phyloP scores from a whole-genome alignment of 768 basidiomycete genomes.

The Floccularia luteovirens region DNA sequence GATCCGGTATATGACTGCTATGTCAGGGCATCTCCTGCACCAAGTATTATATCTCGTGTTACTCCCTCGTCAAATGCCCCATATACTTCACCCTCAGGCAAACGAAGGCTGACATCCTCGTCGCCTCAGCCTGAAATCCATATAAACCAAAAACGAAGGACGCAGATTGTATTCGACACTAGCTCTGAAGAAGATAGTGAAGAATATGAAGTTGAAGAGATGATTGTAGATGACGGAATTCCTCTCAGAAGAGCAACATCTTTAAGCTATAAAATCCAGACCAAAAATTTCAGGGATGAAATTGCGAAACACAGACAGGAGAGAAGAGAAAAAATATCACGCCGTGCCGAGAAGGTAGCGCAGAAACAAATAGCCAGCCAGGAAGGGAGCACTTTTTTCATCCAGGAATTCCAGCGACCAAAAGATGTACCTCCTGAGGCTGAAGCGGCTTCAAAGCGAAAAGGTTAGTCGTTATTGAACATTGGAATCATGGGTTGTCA shows the following conservation, averaged over 20 bases:
- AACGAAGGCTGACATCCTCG: constrained; percentile 9
- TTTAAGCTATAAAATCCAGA: constrained; percentile 10
- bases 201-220: constrained; percentile 42
- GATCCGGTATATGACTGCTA: constrained; percentile 68
- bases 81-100: constrained; percentile 10
- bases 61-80: constrained; percentile 9
- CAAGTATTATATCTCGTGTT: constrained; percentile 24
- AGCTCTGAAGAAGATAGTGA: constrained; percentile 18
- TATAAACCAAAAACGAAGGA: not conserved
- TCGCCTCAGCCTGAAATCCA: constrained; percentile 5
- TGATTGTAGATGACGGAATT: constrained; percentile 35
- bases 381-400: constrained; percentile 13
- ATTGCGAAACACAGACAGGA: constrained; percentile 23
- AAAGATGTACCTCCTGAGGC: constrained; percentile 18
- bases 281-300: constrained; percentile 21
- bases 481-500: not conserved
- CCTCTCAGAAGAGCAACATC: constrained; percentile 9
- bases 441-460: constrained; percentile 33
- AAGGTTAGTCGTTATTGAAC: constrained; percentile 25
- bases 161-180: not conserved
- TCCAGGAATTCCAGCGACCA: constrained; percentile 8
- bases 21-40: constrained; percentile 35
- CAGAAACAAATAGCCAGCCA: constrained; percentile 5
- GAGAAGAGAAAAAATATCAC: constrained; percentile 20
- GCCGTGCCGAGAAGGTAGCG: constrained; percentile 16